Conservation (phyloP, 2,329 filamentous ascomycete species). For the Colletotrichum camelliae region DNA sequence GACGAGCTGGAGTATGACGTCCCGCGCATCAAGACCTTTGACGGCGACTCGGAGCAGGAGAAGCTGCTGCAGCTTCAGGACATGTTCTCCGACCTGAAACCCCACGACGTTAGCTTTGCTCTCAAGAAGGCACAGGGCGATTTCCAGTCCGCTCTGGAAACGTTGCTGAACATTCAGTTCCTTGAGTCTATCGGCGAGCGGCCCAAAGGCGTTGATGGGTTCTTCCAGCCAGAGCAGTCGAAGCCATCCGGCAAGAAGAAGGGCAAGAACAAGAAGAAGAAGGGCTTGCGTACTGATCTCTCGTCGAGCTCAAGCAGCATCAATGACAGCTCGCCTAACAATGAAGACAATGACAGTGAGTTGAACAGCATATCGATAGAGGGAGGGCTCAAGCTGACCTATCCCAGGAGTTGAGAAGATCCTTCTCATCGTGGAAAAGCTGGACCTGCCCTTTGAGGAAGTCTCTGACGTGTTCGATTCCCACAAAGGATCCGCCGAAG, state of each 20-base stretch:
- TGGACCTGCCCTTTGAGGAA: constrained; percentile 45
- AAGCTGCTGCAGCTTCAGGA: constrained; percentile 69
- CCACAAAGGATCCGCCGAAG: constrained; percentile 41
- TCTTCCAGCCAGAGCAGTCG: constrained; percentile 63
- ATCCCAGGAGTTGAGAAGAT: constrained; percentile 43
- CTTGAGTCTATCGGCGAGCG: constrained; percentile 71
- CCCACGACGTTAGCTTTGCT: constrained; percentile 68
- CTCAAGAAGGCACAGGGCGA: constrained; percentile 72
- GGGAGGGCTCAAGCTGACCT: not conserved
- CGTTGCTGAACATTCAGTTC: constrained; percentile 79
- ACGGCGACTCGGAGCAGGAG: constrained; percentile 55
- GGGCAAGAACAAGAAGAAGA: constrained; percentile 42
- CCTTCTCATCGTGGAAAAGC: constrained; percentile 47
- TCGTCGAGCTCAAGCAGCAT: constrained; percentile 21
- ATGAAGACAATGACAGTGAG: constrained; percentile 13
- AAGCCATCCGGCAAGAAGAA: constrained; percentile 33
- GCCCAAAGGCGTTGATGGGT: constrained; percentile 82
- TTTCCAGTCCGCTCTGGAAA: constrained; percentile 75
- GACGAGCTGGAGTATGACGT: constrained; percentile 12
- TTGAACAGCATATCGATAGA: too few species aligned
- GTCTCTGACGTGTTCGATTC: constrained; percentile 45
- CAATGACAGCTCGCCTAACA: not conserved
- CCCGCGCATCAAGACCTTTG: constrained; percentile 30
- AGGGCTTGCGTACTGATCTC: not conserved
- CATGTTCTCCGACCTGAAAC: constrained; percentile 75